Evolutionary conservation across 2,329 filamentous ascomycete species (phyloP), one percentile per base, ranked within the genome.

Genomic region (Penicillium sclerotiorum): DNA sequence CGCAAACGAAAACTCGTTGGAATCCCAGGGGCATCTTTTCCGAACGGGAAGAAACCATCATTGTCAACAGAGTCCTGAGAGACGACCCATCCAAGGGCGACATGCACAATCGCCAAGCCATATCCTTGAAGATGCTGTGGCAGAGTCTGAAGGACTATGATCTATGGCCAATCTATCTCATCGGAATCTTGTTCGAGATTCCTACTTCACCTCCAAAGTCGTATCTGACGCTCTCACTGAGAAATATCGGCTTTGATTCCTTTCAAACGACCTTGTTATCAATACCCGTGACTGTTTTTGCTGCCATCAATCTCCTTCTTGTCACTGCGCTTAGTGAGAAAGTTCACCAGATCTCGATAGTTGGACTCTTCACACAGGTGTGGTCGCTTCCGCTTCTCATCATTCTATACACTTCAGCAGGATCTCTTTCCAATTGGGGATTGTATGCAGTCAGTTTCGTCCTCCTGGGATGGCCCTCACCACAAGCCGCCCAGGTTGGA

Each of bases 21-120:
- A 77, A 81, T 9, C 81, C 80, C 9, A 78, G 80, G 45, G 84
- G 83, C 1, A 87, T 82, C 80, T 87, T 86, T 64, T 79, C 61
- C 2, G 80, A 84, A 37, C 76, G 76, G 2, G 84, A 86, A 50
- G 82, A 86, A 58, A 73, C 73, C 44, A 86, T 86, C 57, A 77
- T 86, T 52, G 81, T 86, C 21, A 86, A 85, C 56, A 73, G 83
- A 1, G 71, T 82, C 8, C 70, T 79, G 6, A 68, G 75, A 12
- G 74, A 78, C 45, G 75, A 74, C 42, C 72, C 72, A 0, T 60
- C 53, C 18, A 68, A 66, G 40, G 66, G 67, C 1, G 63, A 62
- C 13, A 69, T 70, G 66, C 63, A 70, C 49, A 71, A 72, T 37
- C 59, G 70, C 17, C 62, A 72, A 55, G 65, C 65, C 2, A 55